phyloP scores from a whole-genome alignment of 257 asterid species.

The Fraxinus excelsior region DNA sequence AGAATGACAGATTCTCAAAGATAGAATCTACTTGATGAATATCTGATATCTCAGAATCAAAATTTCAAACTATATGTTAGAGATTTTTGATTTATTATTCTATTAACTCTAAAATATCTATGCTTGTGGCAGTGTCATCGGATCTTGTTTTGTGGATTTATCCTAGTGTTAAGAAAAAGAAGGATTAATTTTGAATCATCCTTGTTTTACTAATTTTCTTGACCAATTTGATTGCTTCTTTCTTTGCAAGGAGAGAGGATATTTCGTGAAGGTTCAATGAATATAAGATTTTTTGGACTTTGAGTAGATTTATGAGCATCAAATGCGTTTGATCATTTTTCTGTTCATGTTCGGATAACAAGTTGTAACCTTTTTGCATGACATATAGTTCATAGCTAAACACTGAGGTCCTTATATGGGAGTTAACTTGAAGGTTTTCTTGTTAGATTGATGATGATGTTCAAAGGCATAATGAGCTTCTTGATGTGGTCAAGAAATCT shows the following conservation, averaged over 20 bases:
- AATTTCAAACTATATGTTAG: neutral
- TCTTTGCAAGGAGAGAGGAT: neutral
- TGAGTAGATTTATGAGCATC: neutral
- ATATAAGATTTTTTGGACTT: neutral
- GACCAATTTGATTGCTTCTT: neutral
- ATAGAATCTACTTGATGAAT: neutral
- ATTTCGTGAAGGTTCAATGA: neutral
- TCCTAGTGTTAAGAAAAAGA: neutral
- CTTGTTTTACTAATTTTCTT: neutral
- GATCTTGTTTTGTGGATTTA: neutral
- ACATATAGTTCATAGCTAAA: neutral
- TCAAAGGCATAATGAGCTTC: constrained; percentile 83
- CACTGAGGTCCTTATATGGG: constrained; percentile 5
- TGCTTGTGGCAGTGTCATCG: neutral
- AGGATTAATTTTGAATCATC: neutral
- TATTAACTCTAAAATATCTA: neutral
- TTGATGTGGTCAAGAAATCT: constrained; percentile 57
- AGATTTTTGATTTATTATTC: neutral
- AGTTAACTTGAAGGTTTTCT: constrained; percentile 22
- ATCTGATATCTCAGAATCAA: neutral
- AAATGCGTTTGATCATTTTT: constrained; percentile 1
- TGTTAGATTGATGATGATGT: constrained; percentile 78
- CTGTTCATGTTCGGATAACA: neutral
- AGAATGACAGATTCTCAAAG: neutral
- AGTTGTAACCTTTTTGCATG: neutral